A percentile compares a stretch with the other conserved stretches of the same genome.
Evolutionary conservation across 148 eudicot genomes (phyloP).

Genomic region (Pharnaceum exiguum): DNA sequence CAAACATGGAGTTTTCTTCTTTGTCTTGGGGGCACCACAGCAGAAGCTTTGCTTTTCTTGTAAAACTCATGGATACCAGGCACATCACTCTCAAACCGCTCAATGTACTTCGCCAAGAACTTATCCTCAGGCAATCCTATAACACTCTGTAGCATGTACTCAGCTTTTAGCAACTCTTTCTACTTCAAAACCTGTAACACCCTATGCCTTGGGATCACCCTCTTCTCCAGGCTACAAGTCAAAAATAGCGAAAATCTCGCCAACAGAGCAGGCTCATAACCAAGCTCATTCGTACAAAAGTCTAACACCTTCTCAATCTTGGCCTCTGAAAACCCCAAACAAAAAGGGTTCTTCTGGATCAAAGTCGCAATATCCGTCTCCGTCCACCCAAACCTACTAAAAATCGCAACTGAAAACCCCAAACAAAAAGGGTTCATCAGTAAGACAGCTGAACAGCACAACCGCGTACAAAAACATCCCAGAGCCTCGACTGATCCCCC

Average conservation of each 20-base stretch:
- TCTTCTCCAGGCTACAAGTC: constrained; percentile 29
- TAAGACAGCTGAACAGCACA: not conserved
- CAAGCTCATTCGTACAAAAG: constrained; percentile 27
- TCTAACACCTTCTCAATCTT: constrained; percentile 15
- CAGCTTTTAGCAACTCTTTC: constrained; percentile 16
- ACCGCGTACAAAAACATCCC: constrained; percentile 25
- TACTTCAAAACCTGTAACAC: constrained; percentile 23
- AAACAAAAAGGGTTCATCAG: constrained; percentile 13
- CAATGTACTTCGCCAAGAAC: constrained; percentile 18
- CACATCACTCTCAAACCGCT: constrained; percentile 11
- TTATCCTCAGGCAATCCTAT: not conserved
- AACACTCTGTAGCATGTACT: not conserved
- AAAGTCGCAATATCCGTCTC: constrained; percentile 17
- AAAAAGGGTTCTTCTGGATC: constrained; percentile 11
- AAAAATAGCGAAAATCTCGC: constrained; percentile 5
- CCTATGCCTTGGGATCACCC: constrained; percentile 26
- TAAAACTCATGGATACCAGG: constrained; percentile 2
- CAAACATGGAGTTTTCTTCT: too few relatives aligned
- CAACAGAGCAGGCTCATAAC: constrained; percentile 23
- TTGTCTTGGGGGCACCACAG: too few relatives aligned
- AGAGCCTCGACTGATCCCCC: constrained; percentile 25
- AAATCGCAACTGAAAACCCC: constrained; percentile 7
- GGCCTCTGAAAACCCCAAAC: constrained; percentile 13
- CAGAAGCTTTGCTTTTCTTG: too few relatives aligned
- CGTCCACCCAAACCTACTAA: constrained; percentile 27